phyloP scores from a whole-genome alignment of 805 yeast species.

The Sungouiozyma ichnusensis region DNA sequence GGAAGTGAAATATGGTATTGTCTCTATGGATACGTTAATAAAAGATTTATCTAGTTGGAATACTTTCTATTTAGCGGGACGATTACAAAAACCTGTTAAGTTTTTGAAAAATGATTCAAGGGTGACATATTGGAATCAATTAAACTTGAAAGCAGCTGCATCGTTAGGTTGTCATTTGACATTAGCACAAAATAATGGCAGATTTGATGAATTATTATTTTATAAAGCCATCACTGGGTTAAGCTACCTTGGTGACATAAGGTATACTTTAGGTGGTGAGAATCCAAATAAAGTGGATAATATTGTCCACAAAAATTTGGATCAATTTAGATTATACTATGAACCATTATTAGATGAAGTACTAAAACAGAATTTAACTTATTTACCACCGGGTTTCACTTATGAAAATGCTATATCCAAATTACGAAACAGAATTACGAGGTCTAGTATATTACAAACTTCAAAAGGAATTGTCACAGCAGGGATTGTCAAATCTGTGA shows the following conservation, averaged over 20 bases:
- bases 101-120: constrained; percentile 54
- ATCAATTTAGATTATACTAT: constrained; percentile 61
- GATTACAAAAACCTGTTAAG: constrained; percentile 89
- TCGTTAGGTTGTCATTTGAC: constrained; percentile 38
- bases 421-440: constrained; percentile 46
- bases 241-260: constrained; percentile 83
- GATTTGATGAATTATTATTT: constrained; percentile 51
- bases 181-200: constrained; percentile 25
- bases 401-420: constrained; percentile 27
- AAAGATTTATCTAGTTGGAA: constrained; percentile 78
- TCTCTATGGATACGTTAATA: constrained; percentile 48
- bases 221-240: constrained; percentile 69
- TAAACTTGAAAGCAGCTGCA: constrained; percentile 69
- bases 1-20: constrained; percentile 77
- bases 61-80: constrained; percentile 78
- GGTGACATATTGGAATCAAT: constrained; percentile 58
- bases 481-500: constrained; percentile 58
- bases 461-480: constrained; percentile 82
- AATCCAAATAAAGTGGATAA: constrained; percentile 81
- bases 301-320: constrained; percentile 69
- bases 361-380: constrained; percentile 23
- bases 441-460: constrained; percentile 68
- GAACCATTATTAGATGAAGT: constrained; percentile 42
- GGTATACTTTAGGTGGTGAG: constrained; percentile 81
- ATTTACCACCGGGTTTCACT: constrained; percentile 33